Evolutionary conservation across 1,284 basidiomycete species (phyloP), one percentile per base, ranked within the genome.

Genomic region (Athelia psychrophila): DNA sequence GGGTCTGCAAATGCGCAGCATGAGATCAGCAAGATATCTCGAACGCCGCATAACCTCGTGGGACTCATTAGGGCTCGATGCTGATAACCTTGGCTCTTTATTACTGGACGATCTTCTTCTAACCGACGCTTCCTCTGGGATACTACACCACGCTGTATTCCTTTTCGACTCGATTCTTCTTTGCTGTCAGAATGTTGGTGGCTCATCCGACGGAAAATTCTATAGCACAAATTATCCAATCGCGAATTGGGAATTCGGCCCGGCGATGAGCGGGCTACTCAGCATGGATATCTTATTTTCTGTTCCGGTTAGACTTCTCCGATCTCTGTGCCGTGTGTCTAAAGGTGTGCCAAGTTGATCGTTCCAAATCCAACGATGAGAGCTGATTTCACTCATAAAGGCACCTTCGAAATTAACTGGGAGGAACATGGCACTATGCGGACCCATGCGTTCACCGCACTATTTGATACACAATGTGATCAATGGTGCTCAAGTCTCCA

Each of bases 191-290:
- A 66, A 69, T 36, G 60, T 5, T 48, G 44, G 30, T 22, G 52
- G 44, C 18, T 38, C 50, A 56, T 27, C 48, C 56, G 27, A 49
- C 49, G 38, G 40, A 6, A 47, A 22, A 8, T 6, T 16, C 6
- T 42, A 18, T 22, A 9, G 8, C 6, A 5, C 56, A 35, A 22
- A 44, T 27, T 72, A 74, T 54, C 71, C 71, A 0, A 62, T 70
- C 13, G 52, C 57, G 13, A 51, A 69, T 9, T 74, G 72, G 72
- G 67, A 70, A 51, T 50, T 70, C 2, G 71, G 72, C 2, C 65
- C 66, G 4, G 71, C 67, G 1, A 54, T 72, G 23, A 57, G 59
- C 32, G 57, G 59, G 44, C 58, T 36, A 12, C 59, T 58, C 18
- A 60, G 63, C 1, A 49, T 73, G 33, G 61, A 65, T 47, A 53